Conservation (phyloP, 805 yeast species). For the Lipomyces sp. region DNA sequence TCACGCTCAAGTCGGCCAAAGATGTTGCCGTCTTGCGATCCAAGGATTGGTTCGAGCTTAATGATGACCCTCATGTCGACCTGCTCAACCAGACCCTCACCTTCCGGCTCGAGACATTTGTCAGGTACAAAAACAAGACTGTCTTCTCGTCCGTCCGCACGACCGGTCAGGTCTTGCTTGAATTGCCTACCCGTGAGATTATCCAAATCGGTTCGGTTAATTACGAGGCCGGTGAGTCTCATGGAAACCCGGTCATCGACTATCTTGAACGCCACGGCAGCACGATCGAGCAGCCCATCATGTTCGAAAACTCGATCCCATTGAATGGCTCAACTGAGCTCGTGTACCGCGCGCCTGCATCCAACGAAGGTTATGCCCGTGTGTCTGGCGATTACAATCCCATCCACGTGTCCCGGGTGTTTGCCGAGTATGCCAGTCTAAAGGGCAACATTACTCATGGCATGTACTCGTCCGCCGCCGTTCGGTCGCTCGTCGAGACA, state of each 20-base stretch:
- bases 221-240: constrained; percentile 89
- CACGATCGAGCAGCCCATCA: constrained; percentile 90
- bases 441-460: constrained; percentile 99
- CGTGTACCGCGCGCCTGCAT: constrained; percentile 73
- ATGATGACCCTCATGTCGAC: constrained; percentile 62
- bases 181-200: constrained; percentile 89
- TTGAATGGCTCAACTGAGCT: constrained; percentile 59
- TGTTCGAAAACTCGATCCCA: constrained; percentile 89
- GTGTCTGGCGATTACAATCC: constrained; percentile 99
- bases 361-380: constrained; percentile 94
- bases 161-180: constrained; percentile 81
- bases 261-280: constrained; percentile 90
- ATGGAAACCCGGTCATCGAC: constrained; percentile 97
- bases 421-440: constrained; percentile 87
- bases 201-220: constrained; percentile 80
- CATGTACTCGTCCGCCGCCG: constrained; percentile 96
- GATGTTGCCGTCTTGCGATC: constrained; percentile 92
- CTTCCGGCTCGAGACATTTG: constrained; percentile 85
- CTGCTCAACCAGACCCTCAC: constrained; percentile 79
- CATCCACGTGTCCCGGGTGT: constrained; percentile 93
- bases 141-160: constrained; percentile 82
- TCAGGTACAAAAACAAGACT: constrained; percentile 74
- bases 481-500: constrained; percentile 92
- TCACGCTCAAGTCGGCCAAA: constrained; percentile 71
- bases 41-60: constrained; percentile 97